Base-by-base conservation (phyloP, 1,284 basidiomycete genomes). In the Cerioporus squamosus region DNA sequence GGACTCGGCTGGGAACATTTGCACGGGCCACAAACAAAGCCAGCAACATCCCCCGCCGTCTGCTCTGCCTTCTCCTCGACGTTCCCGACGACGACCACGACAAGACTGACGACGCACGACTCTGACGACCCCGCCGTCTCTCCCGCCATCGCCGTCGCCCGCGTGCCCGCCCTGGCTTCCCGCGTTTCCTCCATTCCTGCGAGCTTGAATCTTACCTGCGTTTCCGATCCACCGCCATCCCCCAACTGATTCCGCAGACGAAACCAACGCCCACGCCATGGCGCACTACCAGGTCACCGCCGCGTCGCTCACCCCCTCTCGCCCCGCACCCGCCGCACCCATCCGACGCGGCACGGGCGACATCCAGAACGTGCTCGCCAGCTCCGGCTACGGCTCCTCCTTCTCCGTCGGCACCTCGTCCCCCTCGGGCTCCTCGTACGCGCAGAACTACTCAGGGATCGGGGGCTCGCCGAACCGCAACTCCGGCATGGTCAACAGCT, bases 381-480 rank as follows among this genome's bases (percentile, higher is more conserved):
- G 66, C 58, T 79, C 83, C 23, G 86, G 85, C 45, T 89, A 88
- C 73, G 81, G 75, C 65, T 71, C 83, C 2, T 81, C 86, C 2
- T 88, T 85, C 68, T 77, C 83, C 10, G 78, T 82, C 67, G 76
- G 72, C 52, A 75, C 66, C 22, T 76, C 80, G 29, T 79, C 83
- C 0, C 79, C 83, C 8, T 83, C 86, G 5, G 74, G 79, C 51
- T 85, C 87, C 0, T 83, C 85, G 10, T 87, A 86, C 71, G 77
- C 79, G 38, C 70, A 81, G 24, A 80, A 82, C 20, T 89, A 89
- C 72, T 83, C 86, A 10, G 88, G 88, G 59, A 90, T 93, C 64
- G 91, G 91, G 51, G 90, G 85, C 43, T 89, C 90, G 6, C 90
- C 90, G 15, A 85, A 84, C 70, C 81, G 87, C 60, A 80, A 78